These are phyloP conservation scores for Trichoderma gracile DNA, from an alignment of 2,329 filamentous ascomycete genomes.

Conservation along the genomic window DNA sequence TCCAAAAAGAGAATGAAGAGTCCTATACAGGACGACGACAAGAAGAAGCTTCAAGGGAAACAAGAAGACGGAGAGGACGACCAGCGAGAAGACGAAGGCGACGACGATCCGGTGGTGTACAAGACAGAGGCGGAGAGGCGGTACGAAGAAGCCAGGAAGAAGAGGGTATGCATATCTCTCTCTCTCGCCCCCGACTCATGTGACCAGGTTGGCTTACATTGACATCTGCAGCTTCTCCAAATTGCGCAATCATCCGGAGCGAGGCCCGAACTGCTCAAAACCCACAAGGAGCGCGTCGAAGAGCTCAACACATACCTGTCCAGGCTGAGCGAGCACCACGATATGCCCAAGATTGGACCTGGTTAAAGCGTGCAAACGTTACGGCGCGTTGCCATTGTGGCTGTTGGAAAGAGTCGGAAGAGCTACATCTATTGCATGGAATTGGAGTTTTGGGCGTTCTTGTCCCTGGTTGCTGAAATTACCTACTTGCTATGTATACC, in stretches of 20 bases:
- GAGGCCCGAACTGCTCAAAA: constrained; percentile 81
- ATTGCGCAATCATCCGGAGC: constrained; percentile 62
- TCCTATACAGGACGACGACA: background rate
- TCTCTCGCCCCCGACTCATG: too few species aligned
- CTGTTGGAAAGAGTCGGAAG: background rate
- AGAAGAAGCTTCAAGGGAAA: background rate
- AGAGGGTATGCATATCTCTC: constrained; percentile 60
- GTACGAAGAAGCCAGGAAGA: constrained; percentile 78
- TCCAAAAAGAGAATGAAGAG: constrained; percentile 35
- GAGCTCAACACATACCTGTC: constrained; percentile 93
- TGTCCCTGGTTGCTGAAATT: constrained; percentile 19
- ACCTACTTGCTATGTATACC: background rate
- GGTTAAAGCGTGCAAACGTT: constrained; percentile 43
- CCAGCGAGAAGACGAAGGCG: constrained; percentile 35
- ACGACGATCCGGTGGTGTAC: constrained; percentile 36
- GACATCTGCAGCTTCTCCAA: constrained; percentile 67
- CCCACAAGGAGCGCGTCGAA: constrained; percentile 94
- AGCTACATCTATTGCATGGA: background rate
- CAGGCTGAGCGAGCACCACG: constrained; percentile 92
- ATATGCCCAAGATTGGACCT: constrained; percentile 76
- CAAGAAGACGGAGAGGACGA: constrained; percentile 10
- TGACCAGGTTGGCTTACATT: background rate
- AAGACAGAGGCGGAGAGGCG: constrained; percentile 86
- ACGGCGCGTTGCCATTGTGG: background rate
- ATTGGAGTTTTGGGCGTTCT: constrained; percentile 34